Evolutionary conservation across 768 basidiomycete genomes (phyloP), one percentile per base, ranked within the genome.

Genomic region (Rhodotorula sphaerocarpa): DNA sequence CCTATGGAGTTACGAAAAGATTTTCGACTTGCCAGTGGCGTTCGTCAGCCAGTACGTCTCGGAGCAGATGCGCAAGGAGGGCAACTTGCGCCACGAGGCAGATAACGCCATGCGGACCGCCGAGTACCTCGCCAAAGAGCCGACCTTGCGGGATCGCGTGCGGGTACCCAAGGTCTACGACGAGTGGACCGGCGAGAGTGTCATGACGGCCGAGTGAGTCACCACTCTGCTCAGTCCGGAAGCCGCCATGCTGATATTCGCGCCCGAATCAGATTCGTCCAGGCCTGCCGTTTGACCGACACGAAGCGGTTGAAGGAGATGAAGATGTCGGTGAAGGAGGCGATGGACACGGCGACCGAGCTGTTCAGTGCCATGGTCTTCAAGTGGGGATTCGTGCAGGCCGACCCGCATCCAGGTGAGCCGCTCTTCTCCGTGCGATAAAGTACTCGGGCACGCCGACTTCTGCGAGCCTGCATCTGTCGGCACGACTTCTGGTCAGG

Each of bases 361-460:
- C 79, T 90, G 3, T 91, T 91, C 78, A 85, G 85, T 34, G 88
- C 86, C 83, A 75, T 76, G 78, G 91, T 91, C 75, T 96, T 95
- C 74, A 81, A 81, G 61, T 95, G 87, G 87, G 90, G 90, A 16
- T 90, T 84, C 80, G 85, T 90, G 5, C 77, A 78, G 74, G 89
- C 89, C 72, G 82, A 83, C 68, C 82, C 82, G 12, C 82, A 79
- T 66, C 78, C 77, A 0, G 36, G 36, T 39, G 36, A 9, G 36
- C 36, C 16, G 10, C n/a, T n/a, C n/a, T n/a, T n/a, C n/a, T n/a
- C n/a, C n/a, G n/a, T n/a, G n/a, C n/a, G n/a, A n/a, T n/a, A n/a
- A n/a, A n/a, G n/a, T n/a, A n/a, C n/a, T n/a, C n/a, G n/a, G n/a
- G n/a, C n/a, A n/a, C n/a, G n/a, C n/a, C n/a, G n/a, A n/a, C n/a